phyloP scores from a whole-genome alignment of 2,329 filamentous ascomycete genomes.

The Penicillium nordicum region DNA sequence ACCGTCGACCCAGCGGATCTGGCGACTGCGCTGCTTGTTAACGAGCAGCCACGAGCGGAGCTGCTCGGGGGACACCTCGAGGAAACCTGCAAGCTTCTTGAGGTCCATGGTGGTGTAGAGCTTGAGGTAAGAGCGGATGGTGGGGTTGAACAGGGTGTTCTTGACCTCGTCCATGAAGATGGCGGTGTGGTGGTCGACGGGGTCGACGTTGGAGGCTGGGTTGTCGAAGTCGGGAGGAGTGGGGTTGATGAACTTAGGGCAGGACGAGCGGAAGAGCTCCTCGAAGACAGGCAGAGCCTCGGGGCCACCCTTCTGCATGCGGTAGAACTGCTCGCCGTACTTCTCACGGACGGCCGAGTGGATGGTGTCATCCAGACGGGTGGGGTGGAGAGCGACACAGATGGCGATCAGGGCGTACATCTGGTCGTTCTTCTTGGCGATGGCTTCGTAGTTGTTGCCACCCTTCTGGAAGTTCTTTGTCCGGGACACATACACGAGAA shows the following conservation, averaged over 20 bases:
- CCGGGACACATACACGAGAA: constrained; percentile 94
- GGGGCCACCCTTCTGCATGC: constrained; percentile 92
- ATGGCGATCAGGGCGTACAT: constrained; percentile 99
- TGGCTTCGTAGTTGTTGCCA: constrained; percentile 82
- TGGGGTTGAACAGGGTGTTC: constrained; percentile 97
- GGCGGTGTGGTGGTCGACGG: constrained; percentile 91
- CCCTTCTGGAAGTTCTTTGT: constrained; percentile 99
- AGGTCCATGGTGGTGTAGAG: constrained; percentile 99
- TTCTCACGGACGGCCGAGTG: constrained; percentile 97
- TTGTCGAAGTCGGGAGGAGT: constrained; percentile 97
- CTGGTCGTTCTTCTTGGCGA: constrained; percentile 99
- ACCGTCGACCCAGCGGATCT: constrained; percentile 89
- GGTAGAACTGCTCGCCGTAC: constrained; percentile 96
- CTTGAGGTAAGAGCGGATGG: constrained; percentile 96
- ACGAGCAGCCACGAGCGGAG: constrained; percentile 89
- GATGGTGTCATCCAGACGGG: constrained; percentile 95
- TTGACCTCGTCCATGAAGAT: constrained; percentile 99
- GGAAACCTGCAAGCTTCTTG: constrained; percentile 94
- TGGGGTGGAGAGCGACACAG: constrained; percentile 97
- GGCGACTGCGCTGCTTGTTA: constrained; percentile 97
- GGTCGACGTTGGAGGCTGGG: constrained; percentile 92
- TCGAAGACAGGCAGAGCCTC: constrained; percentile 95
- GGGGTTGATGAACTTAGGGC: constrained; percentile 99
- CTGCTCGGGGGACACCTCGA: constrained; percentile 95
- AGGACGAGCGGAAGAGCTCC: constrained; percentile 95